Evolutionary conservation across 1,284 basidiomycete genomes (phyloP), one percentile per base, ranked within the genome.

Genomic region (Fomitiporia mediterranea): DNA sequence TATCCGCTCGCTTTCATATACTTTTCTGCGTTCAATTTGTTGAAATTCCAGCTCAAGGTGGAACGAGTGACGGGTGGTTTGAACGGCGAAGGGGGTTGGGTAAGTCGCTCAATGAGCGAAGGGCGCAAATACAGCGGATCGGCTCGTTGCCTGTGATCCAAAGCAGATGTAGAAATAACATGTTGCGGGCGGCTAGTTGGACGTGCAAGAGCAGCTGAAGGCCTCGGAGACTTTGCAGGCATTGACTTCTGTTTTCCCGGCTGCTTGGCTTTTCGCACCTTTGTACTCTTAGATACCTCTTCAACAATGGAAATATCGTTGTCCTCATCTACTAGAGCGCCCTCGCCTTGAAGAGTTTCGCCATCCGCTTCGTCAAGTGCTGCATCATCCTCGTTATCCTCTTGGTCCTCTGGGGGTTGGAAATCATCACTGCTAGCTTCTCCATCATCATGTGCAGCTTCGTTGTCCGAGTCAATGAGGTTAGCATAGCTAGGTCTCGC

Each of bases 141-240:
- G 19, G 85, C 80, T 27, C 84, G 73, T 63, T 89, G 86, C 40
- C 86, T 76, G 65, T 88, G 84, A 55, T 87, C 78, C 0, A 81
- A 69, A 61, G 77, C 85, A 0, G 84, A 78, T 9, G 75, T 76
- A 0, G 82, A 84, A 4, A 84, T 68, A 2, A 75, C 69, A 59
- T 81, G 77, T 62, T 74, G 77, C 63, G 84, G 73, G 48, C 77
- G 69, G 61, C 68, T 72, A 28, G 75, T 63, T 51, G 73, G 55
- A 54, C 68, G 63, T 28, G 69, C 50, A 55, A 66, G 62, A 40
- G 63, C 64, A 50, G 61, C 60, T 11, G 53, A 38, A 40, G 32
- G 27, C 27, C 23, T 54, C 2, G 48, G 38, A 7, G 63, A 1
- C 58, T 61, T 17, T 28, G 2, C 57, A 9, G 59, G 51, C 44